Conservation (phyloP, 805 yeast species). For the Cyberlindnera maritima region DNA sequence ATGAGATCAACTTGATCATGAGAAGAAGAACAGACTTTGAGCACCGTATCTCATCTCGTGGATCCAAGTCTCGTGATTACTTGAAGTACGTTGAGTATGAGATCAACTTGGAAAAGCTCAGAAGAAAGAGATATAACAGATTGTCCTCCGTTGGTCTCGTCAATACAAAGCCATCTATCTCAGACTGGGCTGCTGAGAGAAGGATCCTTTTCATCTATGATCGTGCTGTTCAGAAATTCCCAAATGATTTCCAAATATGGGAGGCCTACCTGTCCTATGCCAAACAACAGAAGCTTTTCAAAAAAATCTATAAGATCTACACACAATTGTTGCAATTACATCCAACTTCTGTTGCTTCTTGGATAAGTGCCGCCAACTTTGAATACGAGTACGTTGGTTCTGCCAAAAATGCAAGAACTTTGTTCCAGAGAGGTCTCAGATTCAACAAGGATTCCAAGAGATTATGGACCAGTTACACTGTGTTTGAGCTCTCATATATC, state of each 20-base stretch:
- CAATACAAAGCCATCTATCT: conserved; percentile 59
- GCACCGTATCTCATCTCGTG: conserved; percentile 82
- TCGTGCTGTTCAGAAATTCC: conserved; percentile 76
- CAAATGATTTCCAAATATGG: conserved; percentile 80
- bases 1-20: conserved; percentile 82
- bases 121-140: conserved; percentile 68
- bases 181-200: conserved; percentile 85
- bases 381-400: conserved; percentile 88
- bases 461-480: conserved; percentile 84
- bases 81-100: conserved; percentile 80
- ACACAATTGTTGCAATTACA: conserved; percentile 78
- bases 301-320: conserved; percentile 71
- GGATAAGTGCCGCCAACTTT: conserved; percentile 94
- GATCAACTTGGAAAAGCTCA: conserved; percentile 68
- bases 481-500: conserved; percentile 83
- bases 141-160: conserved; percentile 52
- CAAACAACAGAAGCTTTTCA: conserved; percentile 63
- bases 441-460: conserved; percentile 71
- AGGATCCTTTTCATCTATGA: conserved; percentile 81
- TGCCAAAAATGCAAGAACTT: conserved; percentile 81
- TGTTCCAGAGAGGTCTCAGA: conserved; percentile 81
- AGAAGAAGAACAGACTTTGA: conserved; percentile 94
- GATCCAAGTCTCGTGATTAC: conserved; percentile 74
- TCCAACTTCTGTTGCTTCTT: conserved; percentile 85
- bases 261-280: conserved; percentile 67